Base-by-base conservation (phyloP, 1,139 yeast genomes). In the Saccharomyces hybrid region DNA sequence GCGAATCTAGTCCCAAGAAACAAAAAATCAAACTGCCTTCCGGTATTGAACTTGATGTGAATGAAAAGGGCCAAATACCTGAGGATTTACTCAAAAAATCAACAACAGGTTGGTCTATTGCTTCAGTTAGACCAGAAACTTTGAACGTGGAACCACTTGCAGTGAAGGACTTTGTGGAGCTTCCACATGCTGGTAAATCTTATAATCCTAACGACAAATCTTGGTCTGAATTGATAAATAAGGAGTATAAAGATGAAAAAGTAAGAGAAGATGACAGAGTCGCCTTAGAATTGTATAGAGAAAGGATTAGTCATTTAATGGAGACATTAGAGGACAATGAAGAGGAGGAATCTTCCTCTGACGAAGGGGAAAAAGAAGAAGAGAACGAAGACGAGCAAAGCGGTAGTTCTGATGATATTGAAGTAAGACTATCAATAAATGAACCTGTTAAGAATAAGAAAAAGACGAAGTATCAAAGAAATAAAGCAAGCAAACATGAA, bases 171-270 rank as follows among this genome's bases (percentile, higher is more conserved):
- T 70, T 77, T 5, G 83, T 81, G 26, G 72, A 66, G 6, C 58
- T 83, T 5, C 89, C 93, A 19, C 86, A 84, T 64, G 93, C 85
- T 2, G 99, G 99, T 54, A 87, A 87, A 70, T 91, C 98, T 2
- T 93, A 93, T 68, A 93, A 93, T 68, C 99, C 99, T 38, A 80
- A 95, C 12, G 75, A 86, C 60, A 87, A 85, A 57, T 82, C 88
- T 38, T 93, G 99, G 99, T 82, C 83, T 64, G 74, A 73, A 31
- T 76, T 91, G 63, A 80, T 93, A 55, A 75, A 81, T 57, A 75
- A 77, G 56, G 97, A 90, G 71, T 85, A 79, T 63, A 77, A 71
- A 53, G 75, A 76, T 54, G 97, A 90, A 67, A 79, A 82, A 64
- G 76, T 79, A 55, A 80, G 79, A 56, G 97, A 89, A 62, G 79